These are phyloP conservation scores for Tripidium arundinaceum DNA, from an alignment of 202 grass and related monocot species.

Conservation along the genomic window DNA sequence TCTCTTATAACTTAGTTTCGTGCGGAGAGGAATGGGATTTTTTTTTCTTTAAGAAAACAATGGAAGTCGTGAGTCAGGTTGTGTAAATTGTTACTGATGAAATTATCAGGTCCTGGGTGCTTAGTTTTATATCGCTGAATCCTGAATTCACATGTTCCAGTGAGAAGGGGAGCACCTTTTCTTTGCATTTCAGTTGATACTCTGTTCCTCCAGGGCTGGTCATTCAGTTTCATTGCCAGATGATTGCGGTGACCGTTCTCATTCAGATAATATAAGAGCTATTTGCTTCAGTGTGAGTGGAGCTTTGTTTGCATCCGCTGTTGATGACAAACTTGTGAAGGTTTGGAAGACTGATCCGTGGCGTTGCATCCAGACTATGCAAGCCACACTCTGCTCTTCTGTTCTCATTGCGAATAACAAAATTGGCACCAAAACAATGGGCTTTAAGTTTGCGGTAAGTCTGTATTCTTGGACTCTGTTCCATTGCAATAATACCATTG, in stretches of 20 bases:
- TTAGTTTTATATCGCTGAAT: not conserved
- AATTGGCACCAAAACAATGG: not conserved
- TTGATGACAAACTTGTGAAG: conserved; percentile 81
- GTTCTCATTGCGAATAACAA: not conserved
- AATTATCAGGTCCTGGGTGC: not conserved
- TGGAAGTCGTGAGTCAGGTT: not conserved
- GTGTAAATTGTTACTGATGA: not conserved
- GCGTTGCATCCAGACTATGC: conserved; percentile 44
- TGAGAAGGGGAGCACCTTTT: not conserved
- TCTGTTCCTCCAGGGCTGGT: conserved; percentile 35
- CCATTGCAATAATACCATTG: not conserved
- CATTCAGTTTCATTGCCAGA: conserved; percentile 42
- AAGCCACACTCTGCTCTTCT: not conserved
- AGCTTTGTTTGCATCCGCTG: conserved; percentile 54
- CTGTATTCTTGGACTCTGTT: not conserved
- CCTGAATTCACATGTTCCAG: not conserved
- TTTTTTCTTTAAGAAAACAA: not conserved
- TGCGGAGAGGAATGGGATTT: not conserved
- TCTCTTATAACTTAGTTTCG: not conserved
- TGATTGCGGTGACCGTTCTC: conserved; percentile 34
- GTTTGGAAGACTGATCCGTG: conserved; percentile 65
- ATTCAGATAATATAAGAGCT: conserved; percentile 66
- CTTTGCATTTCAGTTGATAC: not conserved
- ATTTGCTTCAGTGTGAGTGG: conserved; percentile 55
- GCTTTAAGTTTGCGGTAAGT: not conserved